Evolutionary conservation across 176 grass and related monocot species (phyloP).

Genomic region (Eragrostis nindensis): DNA sequence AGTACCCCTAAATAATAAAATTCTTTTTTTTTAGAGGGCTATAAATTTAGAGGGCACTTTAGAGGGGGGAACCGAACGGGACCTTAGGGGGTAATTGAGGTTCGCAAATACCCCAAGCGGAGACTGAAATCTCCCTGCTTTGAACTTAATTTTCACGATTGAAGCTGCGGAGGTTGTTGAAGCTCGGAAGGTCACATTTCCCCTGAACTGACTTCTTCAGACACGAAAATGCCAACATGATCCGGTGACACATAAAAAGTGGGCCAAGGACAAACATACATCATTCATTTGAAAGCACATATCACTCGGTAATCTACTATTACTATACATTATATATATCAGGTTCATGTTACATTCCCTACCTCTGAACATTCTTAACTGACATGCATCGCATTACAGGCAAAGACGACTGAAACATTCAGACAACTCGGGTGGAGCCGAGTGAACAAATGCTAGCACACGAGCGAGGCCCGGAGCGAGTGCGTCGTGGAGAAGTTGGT

Average conservation of each 20-base stretch:
- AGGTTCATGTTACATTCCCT: neutral
- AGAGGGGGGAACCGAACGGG: no score
- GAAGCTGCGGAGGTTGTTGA: neutral
- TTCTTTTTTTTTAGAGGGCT: no score
- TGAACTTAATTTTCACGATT: neutral
- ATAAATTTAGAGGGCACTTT: no score
- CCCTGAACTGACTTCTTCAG: neutral
- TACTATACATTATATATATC: no score
- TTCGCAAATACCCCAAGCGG: no score
- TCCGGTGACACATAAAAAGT: neutral
- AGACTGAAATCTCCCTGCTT: neutral
- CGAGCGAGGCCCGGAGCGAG: constrained; percentile 79
- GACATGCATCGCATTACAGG: neutral
- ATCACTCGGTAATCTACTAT: no score
- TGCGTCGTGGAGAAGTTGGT: constrained; percentile 66
- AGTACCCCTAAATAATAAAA: no score
- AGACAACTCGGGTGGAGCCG: neutral
- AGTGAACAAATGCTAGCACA: constrained; percentile 57
- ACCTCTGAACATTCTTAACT: constrained; percentile 11
- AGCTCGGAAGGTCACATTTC: neutral
- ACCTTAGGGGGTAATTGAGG: no score
- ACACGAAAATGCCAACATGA: neutral
- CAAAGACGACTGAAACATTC: neutral
- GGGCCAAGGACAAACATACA: neutral
- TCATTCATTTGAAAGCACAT: no score